Conservation (phyloP, 108 stramenopile genomes). For the Fistulifera pelliculosa region DNA sequence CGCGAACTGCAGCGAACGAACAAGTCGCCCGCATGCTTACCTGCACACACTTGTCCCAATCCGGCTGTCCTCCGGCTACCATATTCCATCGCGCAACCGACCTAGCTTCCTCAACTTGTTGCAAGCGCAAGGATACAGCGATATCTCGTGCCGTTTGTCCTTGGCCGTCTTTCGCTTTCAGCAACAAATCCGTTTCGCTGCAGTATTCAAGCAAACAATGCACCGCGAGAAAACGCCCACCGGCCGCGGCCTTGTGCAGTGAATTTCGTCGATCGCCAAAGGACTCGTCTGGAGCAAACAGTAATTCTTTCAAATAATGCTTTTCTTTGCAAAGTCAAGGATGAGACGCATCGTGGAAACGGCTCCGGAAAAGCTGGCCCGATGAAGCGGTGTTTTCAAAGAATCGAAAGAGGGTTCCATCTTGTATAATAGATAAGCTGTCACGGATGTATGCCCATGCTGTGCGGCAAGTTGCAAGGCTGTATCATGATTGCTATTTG, state of each 20-base stretch:
- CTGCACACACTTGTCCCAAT: conserved; percentile 52
- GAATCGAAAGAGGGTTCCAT: not conserved
- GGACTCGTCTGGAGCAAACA: conserved; percentile 54
- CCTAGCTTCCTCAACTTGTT: conserved; percentile 33
- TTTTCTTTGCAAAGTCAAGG: conserved; percentile 13
- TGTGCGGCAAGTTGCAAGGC: conserved; percentile 73
- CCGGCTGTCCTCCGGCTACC: conserved; percentile 51
- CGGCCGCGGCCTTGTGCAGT: conserved; percentile 77
- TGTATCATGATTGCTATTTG: conserved; percentile 26
- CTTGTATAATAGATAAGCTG: conserved; percentile 34
- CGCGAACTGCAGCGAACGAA: no score
- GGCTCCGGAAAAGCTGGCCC: conserved; percentile 76
- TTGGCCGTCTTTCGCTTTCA: conserved; percentile 16
- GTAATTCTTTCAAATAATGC: conserved; percentile 15
- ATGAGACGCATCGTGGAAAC: conserved; percentile 62
- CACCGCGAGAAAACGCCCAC: conserved; percentile 70
- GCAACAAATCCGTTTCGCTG: conserved; percentile 12
- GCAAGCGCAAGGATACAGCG: conserved; percentile 15
- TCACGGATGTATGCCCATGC: conserved; percentile 64
- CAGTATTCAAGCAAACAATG: conserved; percentile 50
- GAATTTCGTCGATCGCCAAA: conserved; percentile 73
- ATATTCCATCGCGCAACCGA: conserved; percentile 68
- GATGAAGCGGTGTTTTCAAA: conserved; percentile 62
- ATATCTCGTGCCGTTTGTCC: conserved; percentile 41
- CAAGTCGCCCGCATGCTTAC: conserved; percentile 11